Percentiles rank a stretch among this genome's conserved stretches.
phyloP scores from a whole-genome alignment of 768 basidiomycete genomes.

The Lentinula lateritia region DNA sequence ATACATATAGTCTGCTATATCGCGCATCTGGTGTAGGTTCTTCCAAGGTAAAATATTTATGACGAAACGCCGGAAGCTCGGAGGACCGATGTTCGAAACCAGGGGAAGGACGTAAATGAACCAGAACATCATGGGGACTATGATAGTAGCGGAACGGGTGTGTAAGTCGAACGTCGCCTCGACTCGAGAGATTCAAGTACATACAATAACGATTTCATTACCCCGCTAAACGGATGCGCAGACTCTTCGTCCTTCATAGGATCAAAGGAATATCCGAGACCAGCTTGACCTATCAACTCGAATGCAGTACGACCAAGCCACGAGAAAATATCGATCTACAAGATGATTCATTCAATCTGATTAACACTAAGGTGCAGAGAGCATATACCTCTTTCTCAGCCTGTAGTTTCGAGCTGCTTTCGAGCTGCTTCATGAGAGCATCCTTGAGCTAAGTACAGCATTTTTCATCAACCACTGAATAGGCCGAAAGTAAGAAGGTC shows the following conservation, averaged over 20 bases:
- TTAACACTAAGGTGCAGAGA: background rate
- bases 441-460: background rate
- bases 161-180: background rate
- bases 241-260: conserved; percentile 16
- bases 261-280: conserved; percentile 32
- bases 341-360: background rate
- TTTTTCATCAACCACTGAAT: background rate
- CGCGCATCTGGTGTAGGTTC: conserved; percentile 16
- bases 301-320: conserved; percentile 32
- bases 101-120: conserved; percentile 18
- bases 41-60: conserved; percentile 16
- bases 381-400: background rate
- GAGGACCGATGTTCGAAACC: conserved; percentile 19
- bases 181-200: background rate
- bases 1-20: conserved; percentile 24
- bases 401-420: background rate
- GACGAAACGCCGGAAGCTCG: conserved; percentile 20
- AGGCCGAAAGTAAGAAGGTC: background rate
- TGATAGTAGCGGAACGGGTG: background rate
- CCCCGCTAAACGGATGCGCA: conserved; percentile 7
- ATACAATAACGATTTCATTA: conserved; percentile 13
- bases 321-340: conserved; percentile 21
- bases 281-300: conserved; percentile 31
- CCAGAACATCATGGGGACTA: background rate
- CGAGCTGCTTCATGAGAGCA: background rate